Percentiles rank a stretch among this genome's conserved stretches.
Conservation (phyloP, 140 eudicot species). For the Cichorium intybus region DNA sequence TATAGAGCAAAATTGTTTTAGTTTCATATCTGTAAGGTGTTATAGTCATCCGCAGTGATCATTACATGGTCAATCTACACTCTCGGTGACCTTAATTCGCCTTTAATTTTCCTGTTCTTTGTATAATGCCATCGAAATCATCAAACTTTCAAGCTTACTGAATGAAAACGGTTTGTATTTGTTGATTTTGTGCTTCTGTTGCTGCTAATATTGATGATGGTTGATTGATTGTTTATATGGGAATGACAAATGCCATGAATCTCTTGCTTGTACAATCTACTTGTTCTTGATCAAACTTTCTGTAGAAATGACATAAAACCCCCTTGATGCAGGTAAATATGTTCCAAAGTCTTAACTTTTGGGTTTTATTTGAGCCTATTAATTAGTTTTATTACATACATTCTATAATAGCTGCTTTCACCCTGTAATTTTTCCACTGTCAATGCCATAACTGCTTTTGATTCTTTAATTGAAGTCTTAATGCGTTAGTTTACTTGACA, state of each 20-base stretch:
- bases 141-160: not conserved
- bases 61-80: not conserved
- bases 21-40: not conserved
- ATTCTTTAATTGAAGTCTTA: not conserved
- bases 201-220: not conserved
- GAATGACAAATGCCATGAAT: not conserved
- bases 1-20: no score
- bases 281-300: not conserved
- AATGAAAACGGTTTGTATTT: constrained; percentile 1
- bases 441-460: not conserved
- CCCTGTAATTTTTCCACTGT: not conserved
- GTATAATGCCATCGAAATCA: constrained; percentile 1
- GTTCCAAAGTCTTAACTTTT: constrained; percentile 7
- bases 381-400: not conserved
- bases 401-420: constrained; percentile 7
- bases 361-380: not conserved
- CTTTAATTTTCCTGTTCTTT: not conserved
- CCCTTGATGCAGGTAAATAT: constrained; percentile 5
- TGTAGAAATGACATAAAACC: constrained; percentile 1
- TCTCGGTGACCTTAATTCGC: not conserved
- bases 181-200: not conserved
- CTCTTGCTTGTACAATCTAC: not conserved
- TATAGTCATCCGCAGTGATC: not conserved
- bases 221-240: not conserved
- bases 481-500: not conserved